These are phyloP conservation scores for Ceratopteris richardii DNA, from an alignment of 75 land plant species.

Conservation along the genomic window DNA sequence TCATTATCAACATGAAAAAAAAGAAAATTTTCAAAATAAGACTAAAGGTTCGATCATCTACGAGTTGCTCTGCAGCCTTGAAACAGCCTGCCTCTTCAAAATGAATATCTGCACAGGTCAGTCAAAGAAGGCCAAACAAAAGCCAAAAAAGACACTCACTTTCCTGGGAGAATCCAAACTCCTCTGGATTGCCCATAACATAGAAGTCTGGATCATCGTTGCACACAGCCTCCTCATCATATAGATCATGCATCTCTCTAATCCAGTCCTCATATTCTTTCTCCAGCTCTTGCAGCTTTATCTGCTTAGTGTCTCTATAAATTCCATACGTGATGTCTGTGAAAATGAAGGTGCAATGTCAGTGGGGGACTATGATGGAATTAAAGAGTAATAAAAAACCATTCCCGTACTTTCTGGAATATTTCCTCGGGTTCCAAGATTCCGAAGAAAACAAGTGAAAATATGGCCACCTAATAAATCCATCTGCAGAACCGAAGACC, in stretches of 20 bases:
- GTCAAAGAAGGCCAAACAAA: no score
- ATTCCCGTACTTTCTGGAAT: not conserved
- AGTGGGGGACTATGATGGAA: no score
- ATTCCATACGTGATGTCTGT: slow-evolving; percentile 31
- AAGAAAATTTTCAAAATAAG: no score
- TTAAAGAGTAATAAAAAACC: not conserved
- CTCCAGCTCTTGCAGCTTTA: slow-evolving; percentile 30
- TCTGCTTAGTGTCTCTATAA: slow-evolving; percentile 19
- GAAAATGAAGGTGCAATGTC: not conserved
- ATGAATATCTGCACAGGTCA: no score
- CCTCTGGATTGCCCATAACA: slow-evolving; percentile 19
- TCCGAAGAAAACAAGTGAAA: slow-evolving; percentile 14
- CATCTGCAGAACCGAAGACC: no score
- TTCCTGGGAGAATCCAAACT: slow-evolving; percentile 40
- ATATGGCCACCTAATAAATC: slow-evolving; percentile 14
- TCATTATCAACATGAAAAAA: no score
- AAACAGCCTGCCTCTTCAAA: no score
- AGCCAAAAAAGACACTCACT: no score
- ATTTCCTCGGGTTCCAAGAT: not conserved
- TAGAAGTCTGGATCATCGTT: slow-evolving; percentile 17
- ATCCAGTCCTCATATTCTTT: slow-evolving; percentile 59
- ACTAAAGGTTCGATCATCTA: no score
- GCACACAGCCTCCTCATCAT: slow-evolving; percentile 46
- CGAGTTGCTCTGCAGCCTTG: no score
- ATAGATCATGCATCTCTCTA: slow-evolving; percentile 37